Base-by-base conservation (phyloP, 805 yeast species). In the Saccharomyces eubayanus region DNA sequence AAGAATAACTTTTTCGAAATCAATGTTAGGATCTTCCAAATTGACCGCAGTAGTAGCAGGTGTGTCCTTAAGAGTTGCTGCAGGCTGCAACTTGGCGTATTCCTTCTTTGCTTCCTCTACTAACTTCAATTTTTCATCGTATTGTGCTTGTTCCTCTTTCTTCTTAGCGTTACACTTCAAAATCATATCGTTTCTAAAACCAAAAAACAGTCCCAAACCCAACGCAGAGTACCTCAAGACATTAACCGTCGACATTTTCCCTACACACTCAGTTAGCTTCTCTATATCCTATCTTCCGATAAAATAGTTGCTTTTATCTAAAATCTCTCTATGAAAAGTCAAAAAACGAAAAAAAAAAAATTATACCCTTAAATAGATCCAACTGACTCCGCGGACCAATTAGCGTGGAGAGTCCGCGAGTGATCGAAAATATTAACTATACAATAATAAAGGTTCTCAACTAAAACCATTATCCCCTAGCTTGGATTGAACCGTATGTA, bases 221-320 rank as follows among this genome's bases (percentile, higher is more conserved):
- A 92, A 80, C 53, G 95, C 85, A 62, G 96, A 77, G 84, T 94
- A 92, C 84, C 98, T 89, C 69, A 91, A 81, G 68, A 91, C 83
- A 72, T 79, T 79, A 53, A 75, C 69, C 52, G 81, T 73, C 51
- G 81, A 77, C 82, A 78, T 78, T 5, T 50, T 28, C n/a, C 10
- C 47, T 11, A 46, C 48, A 20, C 20, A 46, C 30, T 46, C 28
- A 27, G 48, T 14, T 46, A 27, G 30, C n/a, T 28, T 14, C 48
- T 24, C 6, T 46, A 46, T 46, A 46, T 21, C 28, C 12, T 46
- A 21, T 46, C 20, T 46, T 46, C 43, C 43, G 24, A 36, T 36
- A 16, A n/a, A 36, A 16, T 36, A 16, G 21, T 8, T 36, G 10
- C 24, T 16, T 16, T 4, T 36, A 36, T 36, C 12, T 6, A 36